Evolutionary conservation across 371 early-diverging fungal species (phyloP).

Genomic region (Saksenaea vasiformis): DNA sequence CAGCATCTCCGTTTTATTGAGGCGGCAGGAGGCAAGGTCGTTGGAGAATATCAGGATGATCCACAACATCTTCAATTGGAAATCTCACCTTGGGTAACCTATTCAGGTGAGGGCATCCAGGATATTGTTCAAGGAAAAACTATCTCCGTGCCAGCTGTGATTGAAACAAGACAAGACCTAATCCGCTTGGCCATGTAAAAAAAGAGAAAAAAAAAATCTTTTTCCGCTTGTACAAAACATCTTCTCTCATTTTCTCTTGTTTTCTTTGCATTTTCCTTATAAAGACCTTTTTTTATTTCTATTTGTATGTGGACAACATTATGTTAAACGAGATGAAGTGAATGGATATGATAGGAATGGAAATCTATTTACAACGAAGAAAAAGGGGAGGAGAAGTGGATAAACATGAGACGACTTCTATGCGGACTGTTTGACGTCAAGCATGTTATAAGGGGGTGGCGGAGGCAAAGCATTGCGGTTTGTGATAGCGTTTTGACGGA

Average conservation of each 20-base stretch:
- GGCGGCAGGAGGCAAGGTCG: constrained; percentile 82
- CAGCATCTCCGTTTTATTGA: constrained; percentile 86
- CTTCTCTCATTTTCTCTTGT: background rate
- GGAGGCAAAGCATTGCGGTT: background rate
- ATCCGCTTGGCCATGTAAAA: constrained; percentile 33
- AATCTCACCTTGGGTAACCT: constrained; percentile 87
- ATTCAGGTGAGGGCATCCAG: constrained; percentile 88
- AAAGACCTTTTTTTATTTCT: background rate
- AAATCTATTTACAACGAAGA: background rate
- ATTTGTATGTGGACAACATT: too few relatives aligned
- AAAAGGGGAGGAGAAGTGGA: background rate
- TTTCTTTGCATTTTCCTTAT: background rate
- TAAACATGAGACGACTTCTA: background rate
- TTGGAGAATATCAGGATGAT: constrained; percentile 53
- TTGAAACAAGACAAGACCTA: constrained; percentile 48
- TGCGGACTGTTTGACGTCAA: background rate
- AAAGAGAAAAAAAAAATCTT: background rate
- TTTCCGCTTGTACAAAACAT: background rate
- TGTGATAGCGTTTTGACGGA: constrained; percentile 19
- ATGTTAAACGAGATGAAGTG: background rate
- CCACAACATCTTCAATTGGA: constrained; percentile 67
- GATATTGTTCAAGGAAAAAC: constrained; percentile 68
- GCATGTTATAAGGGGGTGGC: background rate
- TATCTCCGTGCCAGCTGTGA: constrained; percentile 43
- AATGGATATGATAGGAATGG: background rate